Percentiles rank a stretch among this genome's conserved stretches.
These are phyloP conservation scores for Furcasterigmium furcatum DNA, from an alignment of 2,329 filamentous ascomycete species.

Conservation along the genomic window DNA sequence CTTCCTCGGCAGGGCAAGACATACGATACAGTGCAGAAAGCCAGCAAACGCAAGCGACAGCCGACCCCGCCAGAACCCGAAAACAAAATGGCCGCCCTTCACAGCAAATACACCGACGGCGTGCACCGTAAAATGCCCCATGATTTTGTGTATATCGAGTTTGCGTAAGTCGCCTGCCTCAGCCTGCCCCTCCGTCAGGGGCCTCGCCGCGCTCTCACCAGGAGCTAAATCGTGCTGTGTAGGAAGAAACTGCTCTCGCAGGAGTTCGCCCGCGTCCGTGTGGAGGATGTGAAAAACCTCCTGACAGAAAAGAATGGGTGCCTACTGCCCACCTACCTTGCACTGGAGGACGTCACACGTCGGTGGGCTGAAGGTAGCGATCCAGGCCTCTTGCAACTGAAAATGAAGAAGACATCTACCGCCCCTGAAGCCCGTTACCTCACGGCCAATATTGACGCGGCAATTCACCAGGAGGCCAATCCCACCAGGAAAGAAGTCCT, in stretches of 20 bases:
- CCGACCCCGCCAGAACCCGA: slow-evolving; percentile 9
- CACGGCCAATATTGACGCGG: slow-evolving; percentile 14
- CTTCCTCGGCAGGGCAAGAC: slow-evolving; percentile 28
- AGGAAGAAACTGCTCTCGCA: slow-evolving; percentile 24
- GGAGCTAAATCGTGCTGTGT: background rate
- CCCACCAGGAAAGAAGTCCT: slow-evolving; percentile 23
- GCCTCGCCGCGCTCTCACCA: no score
- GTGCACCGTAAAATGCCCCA: slow-evolving; percentile 1
- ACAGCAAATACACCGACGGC: background rate
- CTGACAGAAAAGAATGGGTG: slow-evolving; percentile 17
- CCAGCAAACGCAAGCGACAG: slow-evolving; percentile 33
- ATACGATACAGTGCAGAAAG: slow-evolving; percentile 28
- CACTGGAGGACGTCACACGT: slow-evolving; percentile 19
- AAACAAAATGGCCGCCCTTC: slow-evolving; percentile 15
- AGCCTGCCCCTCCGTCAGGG: no score
- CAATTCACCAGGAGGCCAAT: slow-evolving; percentile 7
- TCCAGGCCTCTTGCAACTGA: slow-evolving; percentile 12
- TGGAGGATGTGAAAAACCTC: slow-evolving; percentile 17
- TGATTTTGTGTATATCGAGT: background rate
- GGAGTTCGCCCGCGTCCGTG: slow-evolving; percentile 27
- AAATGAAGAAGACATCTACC: slow-evolving; percentile 22
- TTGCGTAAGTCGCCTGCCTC: slow-evolving; percentile 5
- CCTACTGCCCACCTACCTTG: slow-evolving; percentile 30
- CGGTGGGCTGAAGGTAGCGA: slow-evolving; percentile 5
- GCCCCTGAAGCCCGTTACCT: slow-evolving; percentile 13